Percentiles rank a stretch among this genome's conserved stretches.
These are phyloP conservation scores for Fraxinus excelsior DNA, from an alignment of 257 asterid species.

Conservation along the genomic window DNA sequence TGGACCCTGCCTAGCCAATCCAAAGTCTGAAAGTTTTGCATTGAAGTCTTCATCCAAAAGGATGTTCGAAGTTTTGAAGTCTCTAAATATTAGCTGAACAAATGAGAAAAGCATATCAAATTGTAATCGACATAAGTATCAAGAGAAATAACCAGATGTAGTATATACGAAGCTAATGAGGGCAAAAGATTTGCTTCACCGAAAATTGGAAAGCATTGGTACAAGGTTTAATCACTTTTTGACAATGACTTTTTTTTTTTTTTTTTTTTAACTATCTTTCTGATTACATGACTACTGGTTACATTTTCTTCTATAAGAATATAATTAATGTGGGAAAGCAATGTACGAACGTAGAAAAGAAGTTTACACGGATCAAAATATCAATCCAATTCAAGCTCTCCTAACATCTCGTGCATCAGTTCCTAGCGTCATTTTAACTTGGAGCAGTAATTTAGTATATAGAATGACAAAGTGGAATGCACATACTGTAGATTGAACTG, in stretches of 20 bases:
- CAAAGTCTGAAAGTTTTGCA: conserved; percentile 92
- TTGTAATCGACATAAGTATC: not conserved
- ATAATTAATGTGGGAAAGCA: not conserved
- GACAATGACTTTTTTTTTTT: no score
- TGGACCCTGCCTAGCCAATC: conserved; percentile 95
- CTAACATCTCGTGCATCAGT: not conserved
- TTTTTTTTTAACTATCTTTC: not conserved
- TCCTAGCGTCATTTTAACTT: not conserved
- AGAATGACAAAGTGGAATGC: no score
- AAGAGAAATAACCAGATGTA: conserved; percentile 6
- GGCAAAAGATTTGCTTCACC: not conserved
- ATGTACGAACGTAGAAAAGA: not conserved
- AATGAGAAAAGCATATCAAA: conserved; percentile 21
- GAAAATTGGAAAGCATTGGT: not conserved
- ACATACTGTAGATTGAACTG: no score
- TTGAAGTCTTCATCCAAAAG: conserved; percentile 82
- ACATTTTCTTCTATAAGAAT: not conserved
- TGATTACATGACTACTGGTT: not conserved
- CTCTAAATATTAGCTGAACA: conserved; percentile 81
- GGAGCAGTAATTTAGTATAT: not conserved
- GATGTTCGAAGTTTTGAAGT: conserved; percentile 87
- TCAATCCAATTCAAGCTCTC: not conserved
- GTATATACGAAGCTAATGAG: not conserved
- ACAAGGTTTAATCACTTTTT: not conserved
- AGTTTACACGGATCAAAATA: not conserved